These are phyloP conservation scores for Entophlyctis helioformis DNA, from an alignment of 192 early-diverging fungal genomes.

Conservation along the genomic window DNA sequence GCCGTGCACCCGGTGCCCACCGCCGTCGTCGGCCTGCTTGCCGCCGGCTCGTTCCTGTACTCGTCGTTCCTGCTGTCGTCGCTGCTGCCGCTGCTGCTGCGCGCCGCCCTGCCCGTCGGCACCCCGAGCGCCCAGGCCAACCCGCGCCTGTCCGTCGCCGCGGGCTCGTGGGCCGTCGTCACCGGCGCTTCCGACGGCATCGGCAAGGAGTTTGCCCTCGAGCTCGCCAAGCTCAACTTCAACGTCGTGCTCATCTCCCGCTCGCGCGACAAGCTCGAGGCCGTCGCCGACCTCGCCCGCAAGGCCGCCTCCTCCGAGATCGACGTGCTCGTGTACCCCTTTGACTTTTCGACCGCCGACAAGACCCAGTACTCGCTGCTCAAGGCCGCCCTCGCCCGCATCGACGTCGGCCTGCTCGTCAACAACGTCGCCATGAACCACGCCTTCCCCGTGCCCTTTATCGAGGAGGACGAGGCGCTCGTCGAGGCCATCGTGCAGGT, in stretches of 20 bases:
- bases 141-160: no score
- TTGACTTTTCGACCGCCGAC: slow-evolving; percentile 66
- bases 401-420: slow-evolving; percentile 56
- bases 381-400: slow-evolving; percentile 29
- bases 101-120: no score
- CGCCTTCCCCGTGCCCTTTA: slow-evolving; percentile 77
- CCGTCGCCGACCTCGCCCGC: slow-evolving; percentile 50
- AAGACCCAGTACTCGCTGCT: slow-evolving; percentile 60
- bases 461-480: slow-evolving; percentile 53
- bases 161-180: slow-evolving; percentile 66
- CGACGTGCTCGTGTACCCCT: slow-evolving; percentile 43
- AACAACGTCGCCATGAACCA: slow-evolving; percentile 95
- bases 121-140: no score
- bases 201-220: slow-evolving; percentile 86
- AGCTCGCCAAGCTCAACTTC: slow-evolving; percentile 73
- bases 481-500: slow-evolving; percentile 70
- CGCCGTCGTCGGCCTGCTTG: no score
- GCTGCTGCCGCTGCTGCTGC: no score
- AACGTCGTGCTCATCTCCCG: slow-evolving; percentile 79
- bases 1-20: no score
- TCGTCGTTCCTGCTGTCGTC: no score
- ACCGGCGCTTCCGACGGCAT: slow-evolving; percentile 97
- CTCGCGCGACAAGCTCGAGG: slow-evolving; percentile 66
- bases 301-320: slow-evolving; percentile 42
- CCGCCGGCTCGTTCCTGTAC: no score